phyloP scores from a whole-genome alignment of 2,329 filamentous ascomycete species.

The Aspergillus ochraceus region DNA sequence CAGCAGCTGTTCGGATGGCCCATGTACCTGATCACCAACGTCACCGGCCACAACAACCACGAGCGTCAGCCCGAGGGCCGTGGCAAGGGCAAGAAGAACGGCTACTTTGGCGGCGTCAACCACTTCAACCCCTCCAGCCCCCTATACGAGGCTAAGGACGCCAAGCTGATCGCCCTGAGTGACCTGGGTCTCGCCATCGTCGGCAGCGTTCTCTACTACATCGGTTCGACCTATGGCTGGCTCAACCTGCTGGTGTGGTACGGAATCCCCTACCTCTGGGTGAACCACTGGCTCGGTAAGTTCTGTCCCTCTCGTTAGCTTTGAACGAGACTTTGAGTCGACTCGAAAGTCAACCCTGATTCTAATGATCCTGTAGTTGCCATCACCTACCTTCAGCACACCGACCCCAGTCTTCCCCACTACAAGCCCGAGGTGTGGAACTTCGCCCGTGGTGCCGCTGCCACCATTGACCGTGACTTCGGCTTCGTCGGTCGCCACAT shows the following conservation, averaged over 20 bases:
- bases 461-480: constrained; percentile 96
- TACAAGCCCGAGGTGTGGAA: constrained; percentile 86
- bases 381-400: constrained; percentile 97
- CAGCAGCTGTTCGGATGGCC: constrained; percentile 96
- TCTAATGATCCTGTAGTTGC: constrained; percentile 61
- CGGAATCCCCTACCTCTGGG: constrained; percentile 91
- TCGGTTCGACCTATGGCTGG: constrained; percentile 79
- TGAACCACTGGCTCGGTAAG: constrained; percentile 98
- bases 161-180: constrained; percentile 79
- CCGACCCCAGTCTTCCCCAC: constrained; percentile 89
- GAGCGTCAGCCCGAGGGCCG: constrained; percentile 88
- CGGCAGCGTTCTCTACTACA: constrained; percentile 60
- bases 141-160: constrained; percentile 87
- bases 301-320: constrained; percentile 23
- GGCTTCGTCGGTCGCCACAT: constrained; percentile 90
- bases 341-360: neutral
- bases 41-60: constrained; percentile 95
- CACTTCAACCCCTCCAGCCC: constrained; percentile 90
- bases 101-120: constrained; percentile 78
- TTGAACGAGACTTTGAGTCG: constrained; percentile 1
- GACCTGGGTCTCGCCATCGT: constrained; percentile 76
- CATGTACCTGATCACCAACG: constrained; percentile 85
- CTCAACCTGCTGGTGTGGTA: constrained; percentile 93
- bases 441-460: constrained; percentile 88
- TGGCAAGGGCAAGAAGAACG: constrained; percentile 88